These are phyloP conservation scores for Russula olivacea DNA, from an alignment of 768 basidiomycete species.

Conservation along the genomic window DNA sequence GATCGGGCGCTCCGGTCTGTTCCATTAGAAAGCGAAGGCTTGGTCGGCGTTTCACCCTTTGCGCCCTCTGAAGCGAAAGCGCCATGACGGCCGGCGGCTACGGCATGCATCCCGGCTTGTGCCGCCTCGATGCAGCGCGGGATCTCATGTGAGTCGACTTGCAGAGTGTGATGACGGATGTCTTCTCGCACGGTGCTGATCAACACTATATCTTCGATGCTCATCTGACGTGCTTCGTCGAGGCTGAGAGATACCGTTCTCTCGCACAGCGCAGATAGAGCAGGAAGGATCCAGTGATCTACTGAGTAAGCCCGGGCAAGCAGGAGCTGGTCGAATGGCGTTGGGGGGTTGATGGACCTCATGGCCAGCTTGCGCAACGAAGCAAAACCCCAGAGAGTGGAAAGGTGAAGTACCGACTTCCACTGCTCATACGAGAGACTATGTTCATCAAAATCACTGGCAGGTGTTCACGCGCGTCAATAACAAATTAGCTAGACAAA, in stretches of 20 bases:
- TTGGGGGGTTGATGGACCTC: conserved; percentile 16
- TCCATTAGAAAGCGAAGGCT: not conserved
- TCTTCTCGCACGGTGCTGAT: conserved; percentile 21
- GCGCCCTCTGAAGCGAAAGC: not conserved
- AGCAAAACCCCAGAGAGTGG: conserved; percentile 24
- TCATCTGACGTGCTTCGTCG: conserved; percentile 17
- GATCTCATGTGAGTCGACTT: conserved; percentile 8
- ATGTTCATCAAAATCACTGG: conserved; percentile 19
- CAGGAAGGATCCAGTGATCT: conserved; percentile 19
- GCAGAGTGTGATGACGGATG: conserved; percentile 15
- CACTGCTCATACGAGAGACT: conserved; percentile 22
- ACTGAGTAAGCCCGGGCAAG: conserved; percentile 20
- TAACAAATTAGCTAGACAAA: not conserved
- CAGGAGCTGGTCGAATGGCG: conserved; percentile 23
- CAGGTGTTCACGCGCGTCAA: not conserved
- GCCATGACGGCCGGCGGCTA: not conserved
- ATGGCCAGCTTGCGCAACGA: conserved; percentile 24
- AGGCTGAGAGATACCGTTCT: conserved; percentile 16
- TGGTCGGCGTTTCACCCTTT: not conserved
- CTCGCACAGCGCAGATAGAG: conserved; percentile 19
- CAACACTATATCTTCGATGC: conserved; percentile 19
- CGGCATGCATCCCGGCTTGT: conserved; percentile 13
- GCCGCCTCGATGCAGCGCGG: conserved; percentile 9
- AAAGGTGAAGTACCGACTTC: conserved; percentile 24
- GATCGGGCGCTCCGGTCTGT: not conserved